phyloP scores from a whole-genome alignment of 208 protist genomes.

The Trypanosoma theileri region DNA sequence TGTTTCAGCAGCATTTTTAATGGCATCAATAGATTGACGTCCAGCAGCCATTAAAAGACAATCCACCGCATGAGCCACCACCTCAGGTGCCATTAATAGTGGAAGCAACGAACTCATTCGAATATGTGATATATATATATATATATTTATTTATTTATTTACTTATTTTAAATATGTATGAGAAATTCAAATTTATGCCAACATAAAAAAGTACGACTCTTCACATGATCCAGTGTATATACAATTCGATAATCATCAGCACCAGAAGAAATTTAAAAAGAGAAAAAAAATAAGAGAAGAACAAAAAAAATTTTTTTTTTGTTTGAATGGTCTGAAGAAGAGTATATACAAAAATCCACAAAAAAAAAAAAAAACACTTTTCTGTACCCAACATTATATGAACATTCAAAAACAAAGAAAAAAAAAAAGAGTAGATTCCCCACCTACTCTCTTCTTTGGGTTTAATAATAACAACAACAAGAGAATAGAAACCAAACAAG shows the following conservation, averaged over 20 bases:
- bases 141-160: too few relatives aligned
- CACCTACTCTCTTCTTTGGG: too few relatives aligned
- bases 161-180: too few relatives aligned
- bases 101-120: neutral
- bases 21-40: slow-evolving; percentile 8
- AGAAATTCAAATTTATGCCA: neutral
- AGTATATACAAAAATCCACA: neutral
- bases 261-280: neutral
- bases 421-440: too few relatives aligned
- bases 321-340: neutral
- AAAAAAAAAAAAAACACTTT: neutral
- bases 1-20: slow-evolving; percentile 1
- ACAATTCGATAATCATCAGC: too few relatives aligned
- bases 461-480: too few relatives aligned
- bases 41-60: slow-evolving; percentile 11
- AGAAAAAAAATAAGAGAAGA: neutral
- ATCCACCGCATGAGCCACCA: slow-evolving; percentile 4
- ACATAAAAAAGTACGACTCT: neutral
- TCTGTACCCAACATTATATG: too few relatives aligned
- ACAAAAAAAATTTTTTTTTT: neutral
- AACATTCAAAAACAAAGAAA: too few relatives aligned
- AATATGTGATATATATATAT: neutral
- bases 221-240: too few relatives aligned
- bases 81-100: slow-evolving; percentile 3
- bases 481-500: too few relatives aligned